These are phyloP conservation scores for Rubia peregrina DNA, from an alignment of 305 asterid genomes.

Conservation along the genomic window DNA sequence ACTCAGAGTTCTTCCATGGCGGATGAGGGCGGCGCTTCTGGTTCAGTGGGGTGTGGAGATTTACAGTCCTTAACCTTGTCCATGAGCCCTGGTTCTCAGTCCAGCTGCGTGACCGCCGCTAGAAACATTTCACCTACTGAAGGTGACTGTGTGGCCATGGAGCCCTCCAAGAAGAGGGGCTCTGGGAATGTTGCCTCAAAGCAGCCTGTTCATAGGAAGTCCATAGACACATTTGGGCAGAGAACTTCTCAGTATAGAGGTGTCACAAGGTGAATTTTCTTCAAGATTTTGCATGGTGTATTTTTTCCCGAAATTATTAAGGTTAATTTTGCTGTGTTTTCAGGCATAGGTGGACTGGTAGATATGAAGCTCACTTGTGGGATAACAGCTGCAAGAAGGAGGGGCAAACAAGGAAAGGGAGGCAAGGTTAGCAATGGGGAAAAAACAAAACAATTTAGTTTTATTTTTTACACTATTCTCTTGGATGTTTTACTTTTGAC, in stretches of 20 bases:
- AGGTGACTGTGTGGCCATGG: conserved; percentile 28
- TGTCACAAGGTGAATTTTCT: conserved; percentile 59
- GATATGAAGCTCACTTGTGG: conserved; percentile 43
- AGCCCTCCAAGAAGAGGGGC: conserved; percentile 50
- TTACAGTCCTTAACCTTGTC: conserved; percentile 24
- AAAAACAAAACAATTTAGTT: conserved; percentile 6
- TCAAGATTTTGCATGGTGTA: too few relatives aligned
- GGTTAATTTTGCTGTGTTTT: not conserved
- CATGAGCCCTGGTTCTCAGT: conserved; percentile 31
- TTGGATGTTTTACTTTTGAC: conserved; percentile 19
- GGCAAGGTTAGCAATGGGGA: conserved; percentile 26
- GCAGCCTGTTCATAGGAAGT: conserved; percentile 77
- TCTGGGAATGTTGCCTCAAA: conserved; percentile 42
- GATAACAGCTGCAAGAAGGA: conserved; percentile 42
- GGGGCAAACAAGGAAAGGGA: conserved; percentile 39
- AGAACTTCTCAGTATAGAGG: conserved; percentile 97
- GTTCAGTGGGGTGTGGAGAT: conserved; percentile 20
- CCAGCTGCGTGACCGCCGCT: conserved; percentile 59
- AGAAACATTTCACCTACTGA: conserved; percentile 45
- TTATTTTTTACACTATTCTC: conserved; percentile 5
- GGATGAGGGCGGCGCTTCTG: conserved; percentile 20
- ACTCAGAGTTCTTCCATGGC: conserved; percentile 25
- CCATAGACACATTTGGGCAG: conserved; percentile 86
- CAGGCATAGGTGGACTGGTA: conserved; percentile 39
- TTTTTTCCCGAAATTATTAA: too few relatives aligned